Evolutionary conservation across 83 land plant genomes (phyloP).

Genomic region (Larix sibirica): DNA sequence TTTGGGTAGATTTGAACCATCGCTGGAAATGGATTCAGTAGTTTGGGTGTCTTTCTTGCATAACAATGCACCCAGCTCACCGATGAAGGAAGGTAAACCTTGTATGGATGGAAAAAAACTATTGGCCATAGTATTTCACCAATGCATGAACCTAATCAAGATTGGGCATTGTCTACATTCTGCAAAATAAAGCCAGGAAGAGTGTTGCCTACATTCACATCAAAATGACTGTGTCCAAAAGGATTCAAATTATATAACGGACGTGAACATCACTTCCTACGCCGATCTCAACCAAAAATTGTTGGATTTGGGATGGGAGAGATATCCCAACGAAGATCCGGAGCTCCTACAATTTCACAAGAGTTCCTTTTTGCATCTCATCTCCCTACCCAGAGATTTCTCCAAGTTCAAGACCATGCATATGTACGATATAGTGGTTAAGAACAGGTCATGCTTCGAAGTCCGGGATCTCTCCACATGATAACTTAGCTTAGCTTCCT

Average conservation of each 20-base stretch:
- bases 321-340: constrained; percentile 66
- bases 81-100: constrained; percentile 33
- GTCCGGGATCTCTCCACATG: constrained; percentile 43
- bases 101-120: constrained; percentile 40
- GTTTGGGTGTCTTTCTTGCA: constrained; percentile 3
- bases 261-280: constrained; percentile 46
- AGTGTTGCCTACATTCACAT: background rate
- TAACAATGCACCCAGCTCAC: constrained; percentile 39
- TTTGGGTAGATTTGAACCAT: constrained; percentile 43
- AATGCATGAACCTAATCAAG: constrained; percentile 29
- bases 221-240: too few relatives aligned
- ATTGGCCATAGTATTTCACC: constrained; percentile 27
- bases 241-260: too few relatives aligned
- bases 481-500: background rate
- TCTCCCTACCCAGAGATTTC: constrained; percentile 72
- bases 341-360: constrained; percentile 74
- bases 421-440: constrained; percentile 74
- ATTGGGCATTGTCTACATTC: constrained; percentile 33
- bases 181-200: constrained; percentile 14
- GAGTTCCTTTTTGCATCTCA: constrained; percentile 56
- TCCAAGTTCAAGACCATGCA: constrained; percentile 59
- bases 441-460: constrained; percentile 62
- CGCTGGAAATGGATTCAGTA: constrained; percentile 13
- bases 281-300: constrained; percentile 51
- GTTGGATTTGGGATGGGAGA: constrained; percentile 55